Evolutionary conservation across 495 filamentous ascomycete genomes (phyloP), one percentile per base, ranked within the genome.

Genomic region (Hypoxylon lienhwacheense): DNA sequence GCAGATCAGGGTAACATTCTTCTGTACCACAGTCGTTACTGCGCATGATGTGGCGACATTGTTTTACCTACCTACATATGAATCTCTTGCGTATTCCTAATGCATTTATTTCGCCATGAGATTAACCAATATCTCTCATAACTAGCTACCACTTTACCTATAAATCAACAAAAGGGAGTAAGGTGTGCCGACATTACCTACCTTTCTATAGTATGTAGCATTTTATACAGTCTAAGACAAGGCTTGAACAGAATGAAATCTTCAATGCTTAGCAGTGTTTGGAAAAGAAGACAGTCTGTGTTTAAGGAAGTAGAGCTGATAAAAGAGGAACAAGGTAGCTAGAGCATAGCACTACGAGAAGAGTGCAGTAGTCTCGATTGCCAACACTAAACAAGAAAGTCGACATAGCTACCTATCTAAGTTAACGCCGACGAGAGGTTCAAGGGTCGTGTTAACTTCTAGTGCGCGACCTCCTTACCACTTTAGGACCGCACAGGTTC

Each of bases 261-360:
- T 34, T 55, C 61, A 17, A 71, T 72, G 65, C 53, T 51, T 16
- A 53, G 65, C 42, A 73, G 71, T 24, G 71, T 72, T 24, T 61
- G 56, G 28, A 69, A 70, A 59, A 67, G 62, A 11, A 66, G 72
- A 19, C 68, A 65, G 47, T 75, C 72, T 14, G 62, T 77, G 39
- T 79, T 79, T 52, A 72, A 62, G 46, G 76, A 79, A 55, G 60
- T 73, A 31, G 75, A 73, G 8, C 47, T 79, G 33, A 66, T 72
- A 32, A 67, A 70, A 41, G 65, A 72, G 26, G 58, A 67, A 14
- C 39, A 52, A 45, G 44, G 51, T 17, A 16, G 19, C 22, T 37
- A 44, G n/a, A n/a, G n/a, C n/a, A n/a, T n/a, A n/a, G n/a, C n/a
- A n/a, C n/a, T 44, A 44, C 29, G 51, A 55, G 35, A 54, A 62